Base-by-base conservation (phyloP, 2,329 filamentous ascomycete species). In the Aspergillus ochraceoroseus region DNA sequence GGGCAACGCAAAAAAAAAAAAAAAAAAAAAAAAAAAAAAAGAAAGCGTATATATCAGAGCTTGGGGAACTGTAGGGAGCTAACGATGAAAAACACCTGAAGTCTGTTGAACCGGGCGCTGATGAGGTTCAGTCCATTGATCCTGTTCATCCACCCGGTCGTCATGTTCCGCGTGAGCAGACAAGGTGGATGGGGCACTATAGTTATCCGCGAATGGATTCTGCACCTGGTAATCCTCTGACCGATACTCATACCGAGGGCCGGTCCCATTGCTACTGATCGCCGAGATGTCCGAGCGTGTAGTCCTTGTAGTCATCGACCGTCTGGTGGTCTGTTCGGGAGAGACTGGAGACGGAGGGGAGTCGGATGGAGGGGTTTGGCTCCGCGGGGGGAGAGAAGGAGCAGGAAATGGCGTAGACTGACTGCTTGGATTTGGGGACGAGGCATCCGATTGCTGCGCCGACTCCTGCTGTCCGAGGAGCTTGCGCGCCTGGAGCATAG, bases 401-500 rank as follows among this genome's bases (percentile, higher is more conserved):
- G 47, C 30, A 23, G 49, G 56, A 51, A 7, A 47, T 46, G 3
- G 46, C n/a, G n/a, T 31, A 5, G 37, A 29, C 22, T 44, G 51
- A 17, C 47, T 48, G 17, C 44, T 43, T 2, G 48, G 38, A 4
- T 43, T 35, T 1, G 57, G 48, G 12, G 53, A 51, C 12, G 55
- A 46, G 20, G 43, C 51, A 12, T 38, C 55, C 1, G 51, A 38
- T 13, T 35, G 35, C 11, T 7, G 19, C 11, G 34, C 30, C n/a
- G 25, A 26, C 5, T 14, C 32, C 18, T 38, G 30, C n/a, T 38
- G 49, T 6, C 54, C 54, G 7, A 48, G 41, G 3, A 53, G 48
- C 38, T 74, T 71, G 31, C 79, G 70, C 6, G 78, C 79, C 46
- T 74, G 68, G 5, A 82, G 68, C 27, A 94, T 70, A 7, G 87